A percentile compares a stretch with the other conserved stretches of the same genome.
Conservation (phyloP, 2,329 filamentous ascomycete genomes). For the Ophiostoma populinum region DNA sequence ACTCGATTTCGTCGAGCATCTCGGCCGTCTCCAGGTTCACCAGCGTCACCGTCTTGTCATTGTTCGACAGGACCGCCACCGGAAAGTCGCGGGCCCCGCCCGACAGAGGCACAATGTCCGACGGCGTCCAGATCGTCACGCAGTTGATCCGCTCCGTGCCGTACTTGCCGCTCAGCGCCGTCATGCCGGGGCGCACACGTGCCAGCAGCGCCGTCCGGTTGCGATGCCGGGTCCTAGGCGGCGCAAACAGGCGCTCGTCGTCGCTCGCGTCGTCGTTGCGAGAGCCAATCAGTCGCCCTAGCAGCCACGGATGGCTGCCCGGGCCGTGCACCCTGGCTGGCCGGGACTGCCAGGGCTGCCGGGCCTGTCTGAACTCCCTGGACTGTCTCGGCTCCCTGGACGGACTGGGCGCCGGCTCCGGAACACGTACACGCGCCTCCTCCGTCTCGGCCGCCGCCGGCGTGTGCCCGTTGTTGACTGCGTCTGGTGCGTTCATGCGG, state of each 20-base stretch:
- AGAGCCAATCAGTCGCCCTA: too few species aligned
- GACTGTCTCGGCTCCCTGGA: too few species aligned
- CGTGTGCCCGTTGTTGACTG: too few species aligned
- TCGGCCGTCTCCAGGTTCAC: conserved; percentile 53
- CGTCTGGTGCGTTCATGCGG: too few species aligned
- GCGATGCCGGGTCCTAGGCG: neutral
- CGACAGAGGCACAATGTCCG: conserved; percentile 17
- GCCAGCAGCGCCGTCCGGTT: conserved; percentile 2
- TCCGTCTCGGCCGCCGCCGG: neutral
- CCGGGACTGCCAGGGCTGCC: too few species aligned
- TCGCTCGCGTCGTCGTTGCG: conserved; percentile 16
- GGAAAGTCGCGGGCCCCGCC: conserved; percentile 28
- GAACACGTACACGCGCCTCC: too few species aligned
- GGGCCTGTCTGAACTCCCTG: too few species aligned
- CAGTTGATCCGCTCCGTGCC: conserved; percentile 48
- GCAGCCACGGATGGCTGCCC: too few species aligned
- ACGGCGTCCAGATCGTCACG: conserved; percentile 45
- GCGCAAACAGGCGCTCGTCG: conserved; percentile 6
- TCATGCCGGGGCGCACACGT: conserved; percentile 7
- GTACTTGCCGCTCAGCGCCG: conserved; percentile 34
- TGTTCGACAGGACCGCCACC: conserved; percentile 69
- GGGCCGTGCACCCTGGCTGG: too few species aligned
- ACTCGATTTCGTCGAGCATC: conserved; percentile 50
- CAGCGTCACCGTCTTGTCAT: conserved; percentile 77
- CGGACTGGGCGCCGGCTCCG: too few species aligned